Conservation (phyloP, 139 green algal genomes). For the Haematococcus lacustris region DNA sequence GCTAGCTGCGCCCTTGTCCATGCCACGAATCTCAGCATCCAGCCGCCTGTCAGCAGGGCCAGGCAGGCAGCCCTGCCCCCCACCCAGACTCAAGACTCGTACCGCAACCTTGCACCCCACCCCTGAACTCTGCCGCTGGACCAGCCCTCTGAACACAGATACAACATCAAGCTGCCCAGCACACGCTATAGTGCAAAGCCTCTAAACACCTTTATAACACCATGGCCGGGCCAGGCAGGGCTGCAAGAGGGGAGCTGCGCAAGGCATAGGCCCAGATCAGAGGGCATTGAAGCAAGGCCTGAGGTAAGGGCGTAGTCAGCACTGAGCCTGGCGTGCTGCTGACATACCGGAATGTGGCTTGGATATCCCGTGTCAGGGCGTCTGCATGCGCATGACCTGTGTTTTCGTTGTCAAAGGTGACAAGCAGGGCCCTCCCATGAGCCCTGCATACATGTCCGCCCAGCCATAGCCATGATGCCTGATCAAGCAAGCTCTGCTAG, state of each 20-base stretch:
- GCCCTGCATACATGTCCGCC: no score
- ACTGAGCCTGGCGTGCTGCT: not conserved
- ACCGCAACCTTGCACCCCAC: not conserved
- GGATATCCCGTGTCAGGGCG: constrained; percentile 44
- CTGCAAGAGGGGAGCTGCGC: not conserved
- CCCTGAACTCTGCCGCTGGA: not conserved
- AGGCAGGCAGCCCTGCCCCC: not conserved
- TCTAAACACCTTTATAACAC: no score
- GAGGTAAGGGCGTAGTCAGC: not conserved
- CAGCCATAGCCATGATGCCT: not conserved
- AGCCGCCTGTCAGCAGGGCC: constrained; percentile 21
- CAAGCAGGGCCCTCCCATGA: constrained; percentile 45
- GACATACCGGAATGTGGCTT: constrained; percentile 12
- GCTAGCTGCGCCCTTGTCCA: constrained; percentile 8
- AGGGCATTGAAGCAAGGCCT: not conserved
- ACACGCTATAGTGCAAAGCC: not conserved
- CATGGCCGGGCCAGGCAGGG: no score
- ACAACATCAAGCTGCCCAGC: not conserved
- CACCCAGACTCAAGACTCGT: not conserved
- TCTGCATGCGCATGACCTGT: constrained; percentile 27
- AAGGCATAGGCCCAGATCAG: not conserved
- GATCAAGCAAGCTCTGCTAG: not conserved
- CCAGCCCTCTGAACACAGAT: not conserved
- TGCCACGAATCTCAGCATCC: constrained; percentile 37
- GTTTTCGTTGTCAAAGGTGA: constrained; percentile 46